phyloP scores from a whole-genome alignment of 805 yeast genomes.

The Sugiyamaella qingdaonensis region DNA sequence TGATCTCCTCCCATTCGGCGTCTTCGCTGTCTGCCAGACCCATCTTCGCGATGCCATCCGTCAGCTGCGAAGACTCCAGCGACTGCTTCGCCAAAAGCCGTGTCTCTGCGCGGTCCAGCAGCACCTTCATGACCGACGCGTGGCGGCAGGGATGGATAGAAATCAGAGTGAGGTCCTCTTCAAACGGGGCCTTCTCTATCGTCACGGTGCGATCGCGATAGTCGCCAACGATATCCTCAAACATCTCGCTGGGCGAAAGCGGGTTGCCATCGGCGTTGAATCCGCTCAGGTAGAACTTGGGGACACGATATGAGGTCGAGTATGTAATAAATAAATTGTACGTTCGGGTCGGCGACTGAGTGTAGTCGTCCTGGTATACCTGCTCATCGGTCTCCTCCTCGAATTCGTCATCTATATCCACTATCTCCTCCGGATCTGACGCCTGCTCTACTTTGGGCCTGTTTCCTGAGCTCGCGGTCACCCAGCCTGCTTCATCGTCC shows the following conservation, averaged over 20 bases:
- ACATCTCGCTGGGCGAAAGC: constrained; percentile 82
- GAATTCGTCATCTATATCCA: constrained; percentile 23
- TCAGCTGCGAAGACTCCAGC: constrained; percentile 17
- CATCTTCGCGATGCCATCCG: constrained; percentile 42
- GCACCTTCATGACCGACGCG: constrained; percentile 87
- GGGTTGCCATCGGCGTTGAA: constrained; percentile 82
- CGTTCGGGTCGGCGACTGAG: constrained; percentile 42
- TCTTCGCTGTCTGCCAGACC: constrained; percentile 33
- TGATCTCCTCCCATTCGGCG: constrained; percentile 51
- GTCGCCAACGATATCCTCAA: constrained; percentile 88
- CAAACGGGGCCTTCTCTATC: constrained; percentile 86
- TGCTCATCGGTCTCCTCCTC: constrained; percentile 20
- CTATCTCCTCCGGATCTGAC: constrained; percentile 17
- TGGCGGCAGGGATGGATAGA: constrained; percentile 97
- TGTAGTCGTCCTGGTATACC: constrained; percentile 6
- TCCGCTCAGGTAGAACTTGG: constrained; percentile 89
- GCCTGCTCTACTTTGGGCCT: background rate
- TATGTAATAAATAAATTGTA: constrained; percentile 90
- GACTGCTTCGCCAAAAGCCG: constrained; percentile 28
- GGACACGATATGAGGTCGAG: constrained; percentile 93
- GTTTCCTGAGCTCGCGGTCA: background rate
- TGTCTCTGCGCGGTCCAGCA: constrained; percentile 66
- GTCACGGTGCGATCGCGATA: constrained; percentile 96
- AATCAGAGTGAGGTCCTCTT: constrained; percentile 65
- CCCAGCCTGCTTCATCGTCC: constrained; percentile 2